Evolutionary conservation across 768 basidiomycete genomes (phyloP), one percentile per base, ranked within the genome.

Genomic region (Pisolithus orientalis): DNA sequence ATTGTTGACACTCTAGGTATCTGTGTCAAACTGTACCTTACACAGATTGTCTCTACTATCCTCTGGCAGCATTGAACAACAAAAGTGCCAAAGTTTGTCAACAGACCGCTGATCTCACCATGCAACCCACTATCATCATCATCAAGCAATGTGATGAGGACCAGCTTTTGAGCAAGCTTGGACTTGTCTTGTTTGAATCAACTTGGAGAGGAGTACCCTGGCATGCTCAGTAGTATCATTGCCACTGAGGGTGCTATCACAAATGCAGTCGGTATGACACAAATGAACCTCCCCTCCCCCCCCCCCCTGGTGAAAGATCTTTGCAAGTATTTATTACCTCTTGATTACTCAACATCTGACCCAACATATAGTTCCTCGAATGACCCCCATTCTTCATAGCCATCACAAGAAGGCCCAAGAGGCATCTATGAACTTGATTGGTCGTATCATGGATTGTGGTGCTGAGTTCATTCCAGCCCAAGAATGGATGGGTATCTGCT

Each of bases 401-500:
- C 82, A 96, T 67, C 96, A 99, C 65, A 96, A 99, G 68, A 99
- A 99, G 66, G 96, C 98, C 60, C 96, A 99, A 67, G 96, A 99
- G 69, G 92, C 96, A 0, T 97, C 94, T 2, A 99, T 99, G 75
- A 99, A 99, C 73, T 80, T 99, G 75, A 98, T 99, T 59, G 96
- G 96, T 59, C 95, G 95, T 71, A 98, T 99, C 59, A 95, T 96
- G 52, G 96, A 99, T 83, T 92, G 96, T 70, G 96, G 96, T 51
- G 95, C 96, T 17, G 96, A 98, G 70, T 97, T 92, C 56, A 95
- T 99, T 0, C 94, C 96, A 14, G 95, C 96, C 9, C 84, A 95
- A 62, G 96, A 99, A 71, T 98, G 95, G 96, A 99, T 99, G 96
- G 87, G 96, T 65, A 98, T 99, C 65, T 98, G 96, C 67, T 98